Conservation (phyloP, 805 yeast genomes). For the Teunomyces funiuensis region DNA sequence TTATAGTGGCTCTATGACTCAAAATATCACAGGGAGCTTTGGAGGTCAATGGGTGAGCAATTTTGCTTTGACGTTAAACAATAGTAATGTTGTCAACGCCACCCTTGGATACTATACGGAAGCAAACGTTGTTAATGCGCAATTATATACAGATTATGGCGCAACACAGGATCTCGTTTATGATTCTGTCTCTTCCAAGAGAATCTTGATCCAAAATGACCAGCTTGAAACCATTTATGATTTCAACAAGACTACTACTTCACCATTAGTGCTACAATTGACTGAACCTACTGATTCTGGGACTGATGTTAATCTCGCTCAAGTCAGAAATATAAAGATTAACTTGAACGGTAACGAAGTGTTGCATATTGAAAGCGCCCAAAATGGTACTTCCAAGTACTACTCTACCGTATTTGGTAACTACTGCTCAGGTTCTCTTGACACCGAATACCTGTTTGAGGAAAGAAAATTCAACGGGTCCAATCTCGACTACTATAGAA, state of each 20-base stretch:
- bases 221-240: neutral
- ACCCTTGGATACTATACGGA: conserved; percentile 8
- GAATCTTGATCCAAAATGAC: neutral
- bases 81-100: conserved; percentile 36
- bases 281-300: neutral
- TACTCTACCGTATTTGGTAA: conserved; percentile 46
- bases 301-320: conserved; percentile 24
- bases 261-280: neutral
- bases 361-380: conserved; percentile 27
- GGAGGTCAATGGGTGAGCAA: conserved; percentile 32
- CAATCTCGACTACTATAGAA: conserved; percentile 23
- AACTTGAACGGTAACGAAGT: conserved; percentile 19
- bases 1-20: conserved; percentile 28
- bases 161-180: neutral
- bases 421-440: conserved; percentile 43
- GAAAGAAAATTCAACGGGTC: neutral
- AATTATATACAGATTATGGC: neutral
- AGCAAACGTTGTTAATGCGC: neutral
- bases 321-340: conserved; percentile 14
- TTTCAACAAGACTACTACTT: neutral
- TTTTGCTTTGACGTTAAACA: conserved; percentile 34
- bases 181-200: neutral
- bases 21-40: conserved; percentile 38
- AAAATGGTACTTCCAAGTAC: conserved; percentile 47
- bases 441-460: conserved; percentile 16